Evolutionary conservation across 2,329 filamentous ascomycete species (phyloP), one percentile per base, ranked within the genome.

Genomic region (Acarospora socialis): DNA sequence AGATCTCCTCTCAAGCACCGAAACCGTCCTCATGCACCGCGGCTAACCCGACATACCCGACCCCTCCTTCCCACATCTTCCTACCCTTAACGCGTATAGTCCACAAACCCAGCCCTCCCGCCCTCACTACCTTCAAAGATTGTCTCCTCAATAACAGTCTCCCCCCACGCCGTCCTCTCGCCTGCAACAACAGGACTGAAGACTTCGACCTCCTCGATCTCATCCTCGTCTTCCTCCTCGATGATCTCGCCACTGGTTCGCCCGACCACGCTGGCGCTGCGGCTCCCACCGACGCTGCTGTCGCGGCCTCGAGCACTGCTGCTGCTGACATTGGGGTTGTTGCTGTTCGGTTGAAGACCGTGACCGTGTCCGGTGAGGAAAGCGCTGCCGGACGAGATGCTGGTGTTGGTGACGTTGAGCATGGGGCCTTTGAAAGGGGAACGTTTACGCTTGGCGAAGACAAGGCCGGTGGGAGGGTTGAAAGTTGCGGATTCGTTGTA

Each of bases 391-490:
- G n/a, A n/a, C n/a, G n/a, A n/a, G n/a, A n/a, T n/a, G n/a, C n/a
- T n/a, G n/a, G n/a, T n/a, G n/a, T n/a, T 57, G 32, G 61, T 63
- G 28, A 75, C 60, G 41, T 69, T 68, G 18, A 78, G 57, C 54
- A 73, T 74, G 0, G 82, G 82, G 0, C 82, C 82, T 51, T 87
- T 87, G 61, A 92, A 90, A 2, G 86, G 54, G 34, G 73, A 82
- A 36, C 79, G 70, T 57, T 87, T 92, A 36, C 81, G 61, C 50
- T 83, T 83, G 2, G 82, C 81, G 48, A 90, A 92, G 26, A 83
- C 61, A 0, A 90, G 66, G 3, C 75, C 73, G 66, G 4, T 67
- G 73, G 0, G 63, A 61, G 4, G 61, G 62, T 34, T 65, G 50
- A 50, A 66, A 50, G 60, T 58, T 7, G 58, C 56, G 7, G 54